Evolutionary conservation across 768 basidiomycete genomes (phyloP).

Genomic region (Termitomyces sp.): DNA sequence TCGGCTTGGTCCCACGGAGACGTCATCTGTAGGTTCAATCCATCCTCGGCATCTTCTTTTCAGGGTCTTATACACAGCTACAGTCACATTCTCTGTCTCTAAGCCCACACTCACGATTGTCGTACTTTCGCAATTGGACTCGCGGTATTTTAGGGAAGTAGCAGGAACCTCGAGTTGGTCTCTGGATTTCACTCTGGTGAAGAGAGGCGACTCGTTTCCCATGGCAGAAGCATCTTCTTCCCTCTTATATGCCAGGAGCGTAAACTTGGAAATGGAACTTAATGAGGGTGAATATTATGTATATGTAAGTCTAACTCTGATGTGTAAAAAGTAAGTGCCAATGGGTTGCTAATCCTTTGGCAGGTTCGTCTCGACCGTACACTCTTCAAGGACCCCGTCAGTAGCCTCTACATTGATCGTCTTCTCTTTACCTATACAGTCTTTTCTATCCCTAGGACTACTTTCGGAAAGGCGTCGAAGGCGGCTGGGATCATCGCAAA

Average conservation of each 20-base stretch:
- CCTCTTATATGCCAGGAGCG: conserved; percentile 35
- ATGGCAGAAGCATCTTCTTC: conserved; percentile 34
- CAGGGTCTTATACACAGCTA: not conserved
- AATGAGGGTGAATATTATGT: conserved; percentile 42
- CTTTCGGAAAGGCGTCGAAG: conserved; percentile 22
- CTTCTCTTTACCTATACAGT: not conserved
- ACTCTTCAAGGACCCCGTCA: conserved; percentile 18
- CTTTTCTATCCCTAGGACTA: conserved; percentile 13
- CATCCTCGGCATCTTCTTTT: not conserved
- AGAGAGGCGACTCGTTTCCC: conserved; percentile 37
- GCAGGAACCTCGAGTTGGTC: conserved; percentile 40
- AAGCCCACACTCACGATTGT: conserved; percentile 39
- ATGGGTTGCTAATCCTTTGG: not conserved
- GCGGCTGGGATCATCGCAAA: conserved; percentile 35
- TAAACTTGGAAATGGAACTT: conserved; percentile 38
- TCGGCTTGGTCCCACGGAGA: conserved; percentile 54
- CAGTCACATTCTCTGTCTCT: conserved; percentile 45
- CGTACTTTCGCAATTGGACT: conserved; percentile 49
- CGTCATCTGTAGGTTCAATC: conserved; percentile 45
- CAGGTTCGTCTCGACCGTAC: conserved; percentile 32
- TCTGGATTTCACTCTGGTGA: conserved; percentile 49
- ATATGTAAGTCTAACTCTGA: conserved; percentile 28
- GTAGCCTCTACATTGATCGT: not conserved
- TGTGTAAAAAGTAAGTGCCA: not conserved
- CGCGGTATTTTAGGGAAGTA: conserved; percentile 47